Evolutionary conservation across 257 asterid species (phyloP).

Genomic region (Ballota nigra): DNA sequence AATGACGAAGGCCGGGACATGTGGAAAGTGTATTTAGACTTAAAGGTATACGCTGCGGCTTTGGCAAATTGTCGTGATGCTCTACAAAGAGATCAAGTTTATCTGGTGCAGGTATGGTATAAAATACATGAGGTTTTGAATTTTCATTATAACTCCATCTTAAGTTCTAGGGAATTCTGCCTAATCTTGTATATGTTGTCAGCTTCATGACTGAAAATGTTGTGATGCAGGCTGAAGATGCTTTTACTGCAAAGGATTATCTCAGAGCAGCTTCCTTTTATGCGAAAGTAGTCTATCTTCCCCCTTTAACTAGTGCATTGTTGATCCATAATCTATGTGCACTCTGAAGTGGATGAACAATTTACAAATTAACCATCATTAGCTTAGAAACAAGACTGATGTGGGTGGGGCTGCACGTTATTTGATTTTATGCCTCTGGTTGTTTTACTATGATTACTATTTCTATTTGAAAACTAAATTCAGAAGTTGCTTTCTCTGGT

Average conservation of each 20-base stretch:
- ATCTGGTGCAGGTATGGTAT: conserved; percentile 77
- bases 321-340: not conserved
- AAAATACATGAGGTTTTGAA: conserved; percentile 9
- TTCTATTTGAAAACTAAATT: not conserved
- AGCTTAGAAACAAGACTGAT: not conserved
- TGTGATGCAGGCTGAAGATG: conserved; percentile 88
- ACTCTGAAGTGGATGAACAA: conserved; percentile 1
- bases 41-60: conserved; percentile 86
- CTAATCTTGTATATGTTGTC: conserved; percentile 11
- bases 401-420: not conserved
- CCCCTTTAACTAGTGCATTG: conserved; percentile 2
- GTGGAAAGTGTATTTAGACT: conserved; percentile 98
- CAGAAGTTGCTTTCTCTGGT: not conserved
- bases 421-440: conserved; percentile 5
- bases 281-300: conserved; percentile 65
- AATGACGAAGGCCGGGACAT: conserved; percentile 95
- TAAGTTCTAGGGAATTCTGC: not conserved
- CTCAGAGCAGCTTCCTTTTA: conserved; percentile 93
- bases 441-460: conserved; percentile 5
- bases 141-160: conserved; percentile 10
- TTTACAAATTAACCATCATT: not conserved
- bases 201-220: conserved; percentile 24
- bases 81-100: conserved; percentile 95
- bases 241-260: conserved; percentile 83
- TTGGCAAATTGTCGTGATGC: conserved; percentile 90